These are phyloP conservation scores for Castanopsis chinensis DNA, from an alignment of 306 rosid genomes.

Conservation along the genomic window DNA sequence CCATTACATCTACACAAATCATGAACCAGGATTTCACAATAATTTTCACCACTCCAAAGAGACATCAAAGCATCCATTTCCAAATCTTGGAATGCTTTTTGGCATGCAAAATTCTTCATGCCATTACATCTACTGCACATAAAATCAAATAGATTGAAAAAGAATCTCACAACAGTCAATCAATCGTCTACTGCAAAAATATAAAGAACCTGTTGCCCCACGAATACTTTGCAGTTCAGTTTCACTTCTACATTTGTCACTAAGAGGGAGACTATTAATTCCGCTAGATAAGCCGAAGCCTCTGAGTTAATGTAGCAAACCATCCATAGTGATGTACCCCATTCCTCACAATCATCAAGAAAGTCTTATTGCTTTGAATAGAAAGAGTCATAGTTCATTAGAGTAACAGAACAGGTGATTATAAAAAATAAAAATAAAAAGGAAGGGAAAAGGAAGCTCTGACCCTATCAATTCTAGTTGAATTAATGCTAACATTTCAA, in stretches of 20 bases:
- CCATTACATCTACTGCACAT: too few relatives aligned
- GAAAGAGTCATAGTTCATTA: conserved; percentile 86
- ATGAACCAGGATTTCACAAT: too few relatives aligned
- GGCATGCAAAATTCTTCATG: too few relatives aligned
- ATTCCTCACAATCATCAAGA: conserved; percentile 55
- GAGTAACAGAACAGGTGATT: background rate
- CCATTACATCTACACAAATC: too few relatives aligned
- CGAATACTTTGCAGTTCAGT: conserved; percentile 21
- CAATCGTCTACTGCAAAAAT: background rate
- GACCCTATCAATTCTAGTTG: conserved; percentile 88
- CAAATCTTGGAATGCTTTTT: too few relatives aligned
- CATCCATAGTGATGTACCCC: conserved; percentile 90
- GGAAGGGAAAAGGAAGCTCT: conserved; percentile 64
- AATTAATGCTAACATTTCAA: conserved; percentile 70
- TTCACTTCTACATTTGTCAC: conserved; percentile 22
- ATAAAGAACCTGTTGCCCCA: conserved; percentile 19
- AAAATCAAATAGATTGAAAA: background rate
- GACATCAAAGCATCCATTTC: too few relatives aligned
- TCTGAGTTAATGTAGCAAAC: conserved; percentile 70
- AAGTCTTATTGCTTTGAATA: conserved; percentile 72
- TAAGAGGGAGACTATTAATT: conserved; percentile 45
- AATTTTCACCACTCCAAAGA: too few relatives aligned
- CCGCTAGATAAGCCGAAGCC: conserved; percentile 66
- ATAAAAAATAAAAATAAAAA: background rate
- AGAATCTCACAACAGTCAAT: background rate